Conservation (phyloP, 768 basidiomycete genomes). For the Suillus fuscotomentosus region DNA sequence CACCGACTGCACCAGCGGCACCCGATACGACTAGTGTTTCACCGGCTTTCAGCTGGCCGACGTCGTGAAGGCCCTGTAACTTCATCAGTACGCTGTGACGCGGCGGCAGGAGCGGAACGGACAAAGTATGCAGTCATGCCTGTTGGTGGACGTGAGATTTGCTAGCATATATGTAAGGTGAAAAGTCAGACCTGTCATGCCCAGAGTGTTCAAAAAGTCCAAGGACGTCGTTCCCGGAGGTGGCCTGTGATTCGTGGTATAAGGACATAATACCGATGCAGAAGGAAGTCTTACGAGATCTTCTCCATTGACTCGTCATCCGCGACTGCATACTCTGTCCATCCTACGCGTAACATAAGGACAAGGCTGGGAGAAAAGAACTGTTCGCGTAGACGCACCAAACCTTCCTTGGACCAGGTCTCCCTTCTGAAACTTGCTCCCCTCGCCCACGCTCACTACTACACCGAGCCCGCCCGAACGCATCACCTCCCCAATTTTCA, state of each 20-base stretch:
- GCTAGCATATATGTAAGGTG: neutral
- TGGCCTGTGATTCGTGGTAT: slow-evolving; percentile 34
- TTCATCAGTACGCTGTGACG: slow-evolving; percentile 7
- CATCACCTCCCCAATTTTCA: slow-evolving; percentile 79
- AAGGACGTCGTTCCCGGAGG: slow-evolving; percentile 60
- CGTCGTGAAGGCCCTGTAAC: slow-evolving; percentile 72
- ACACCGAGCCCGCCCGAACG: slow-evolving; percentile 65
- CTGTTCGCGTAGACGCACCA: slow-evolving; percentile 42
- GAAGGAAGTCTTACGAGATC: slow-evolving; percentile 47
- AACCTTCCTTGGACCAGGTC: slow-evolving; percentile 63
- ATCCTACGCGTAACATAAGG: slow-evolving; percentile 43
- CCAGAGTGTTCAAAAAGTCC: slow-evolving; percentile 85
- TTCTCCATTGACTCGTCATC: slow-evolving; percentile 50
- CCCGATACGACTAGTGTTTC: slow-evolving; percentile 87
- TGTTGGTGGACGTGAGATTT: slow-evolving; percentile 22
- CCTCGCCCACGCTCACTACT: slow-evolving; percentile 56
- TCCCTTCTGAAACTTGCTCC: slow-evolving; percentile 57
- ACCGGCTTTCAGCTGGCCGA: slow-evolving; percentile 78
- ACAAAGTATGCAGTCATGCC: slow-evolving; percentile 92
- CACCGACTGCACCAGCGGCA: slow-evolving; percentile 90
- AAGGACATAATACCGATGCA: neutral
- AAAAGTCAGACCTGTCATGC: slow-evolving; percentile 56
- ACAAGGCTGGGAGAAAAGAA: neutral
- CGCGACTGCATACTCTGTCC: slow-evolving; percentile 73
- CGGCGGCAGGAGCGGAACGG: slow-evolving; percentile 18